These are phyloP conservation scores for Polyplosphaeria fusca DNA, from an alignment of 495 filamentous ascomycete species.

Conservation along the genomic window DNA sequence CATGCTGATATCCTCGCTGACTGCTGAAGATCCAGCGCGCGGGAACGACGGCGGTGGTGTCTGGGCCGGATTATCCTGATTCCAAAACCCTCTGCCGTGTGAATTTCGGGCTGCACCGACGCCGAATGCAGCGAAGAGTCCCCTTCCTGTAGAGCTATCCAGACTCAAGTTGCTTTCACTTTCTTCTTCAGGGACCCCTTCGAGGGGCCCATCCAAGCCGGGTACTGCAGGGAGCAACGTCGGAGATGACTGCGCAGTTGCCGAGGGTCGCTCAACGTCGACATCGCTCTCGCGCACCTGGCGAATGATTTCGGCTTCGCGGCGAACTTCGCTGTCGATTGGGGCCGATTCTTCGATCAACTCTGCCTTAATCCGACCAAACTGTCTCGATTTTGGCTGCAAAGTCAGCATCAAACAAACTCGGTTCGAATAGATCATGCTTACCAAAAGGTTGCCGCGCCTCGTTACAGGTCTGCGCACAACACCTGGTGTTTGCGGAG, in stretches of 20 bases:
- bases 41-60: slow-evolving; percentile 60
- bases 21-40: slow-evolving; percentile 56
- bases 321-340: slow-evolving; percentile 79
- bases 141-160: slow-evolving; percentile 34
- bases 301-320: slow-evolving; percentile 90
- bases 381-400: slow-evolving; percentile 90
- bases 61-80: slow-evolving; percentile 54
- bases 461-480: slow-evolving; percentile 73
- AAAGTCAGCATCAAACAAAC: slow-evolving; percentile 6
- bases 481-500: slow-evolving; percentile 53
- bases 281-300: slow-evolving; percentile 79
- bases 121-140: slow-evolving; percentile 53
- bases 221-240: slow-evolving; percentile 41
- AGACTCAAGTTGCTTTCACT: slow-evolving; percentile 54
- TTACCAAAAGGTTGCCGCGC: slow-evolving; percentile 80
- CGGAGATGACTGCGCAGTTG: slow-evolving; percentile 50
- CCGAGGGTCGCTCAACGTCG: slow-evolving; percentile 47
- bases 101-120: slow-evolving; percentile 68
- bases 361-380: slow-evolving; percentile 86
- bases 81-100: slow-evolving; percentile 75
- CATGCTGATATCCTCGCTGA: slow-evolving; percentile 74
- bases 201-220: slow-evolving; percentile 41
- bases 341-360: slow-evolving; percentile 84
- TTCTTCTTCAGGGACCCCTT: slow-evolving; percentile 57
- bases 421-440: slow-evolving; percentile 34